phyloP scores from a whole-genome alignment of 2,329 filamentous ascomycete genomes.

The Anthostomella pinea region DNA sequence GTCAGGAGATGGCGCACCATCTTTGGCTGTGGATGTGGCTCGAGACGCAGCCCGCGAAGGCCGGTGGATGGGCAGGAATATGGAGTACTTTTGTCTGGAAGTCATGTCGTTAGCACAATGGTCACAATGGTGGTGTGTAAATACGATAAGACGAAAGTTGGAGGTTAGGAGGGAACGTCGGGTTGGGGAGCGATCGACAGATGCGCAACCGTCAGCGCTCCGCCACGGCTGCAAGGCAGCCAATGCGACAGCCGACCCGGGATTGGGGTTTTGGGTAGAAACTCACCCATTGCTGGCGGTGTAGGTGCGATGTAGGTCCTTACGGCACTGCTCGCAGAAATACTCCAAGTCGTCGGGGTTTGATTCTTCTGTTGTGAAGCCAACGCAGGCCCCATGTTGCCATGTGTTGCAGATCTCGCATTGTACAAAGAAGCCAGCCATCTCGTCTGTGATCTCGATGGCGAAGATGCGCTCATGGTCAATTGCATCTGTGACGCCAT shows the following conservation, averaged over 20 bases:
- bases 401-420: slow-evolving; percentile 98
- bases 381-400: slow-evolving; percentile 97
- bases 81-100: slow-evolving; percentile 62
- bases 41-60: slow-evolving; percentile 56
- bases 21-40: slow-evolving; percentile 64
- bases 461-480: slow-evolving; percentile 56
- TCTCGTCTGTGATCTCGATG: slow-evolving; percentile 72
- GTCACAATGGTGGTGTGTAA: not conserved
- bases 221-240: slow-evolving; percentile 23
- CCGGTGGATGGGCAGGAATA: slow-evolving; percentile 60
- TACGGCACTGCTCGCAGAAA: slow-evolving; percentile 93
- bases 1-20: slow-evolving; percentile 53
- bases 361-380: slow-evolving; percentile 89
- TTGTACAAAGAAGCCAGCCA: slow-evolving; percentile 94
- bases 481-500: slow-evolving; percentile 53
- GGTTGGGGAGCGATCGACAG: slow-evolving; percentile 24
- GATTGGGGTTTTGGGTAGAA: slow-evolving; percentile 6
- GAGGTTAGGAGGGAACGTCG: slow-evolving; percentile 10
- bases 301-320: slow-evolving; percentile 84
- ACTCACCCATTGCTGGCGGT: slow-evolving; percentile 81
- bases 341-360: slow-evolving; percentile 82
- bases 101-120: slow-evolving; percentile 37
- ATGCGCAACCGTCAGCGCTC: slow-evolving; percentile 23
- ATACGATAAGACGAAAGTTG: slow-evolving; percentile 6
- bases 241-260: slow-evolving; percentile 14